Evolutionary conservation across 2,329 filamentous ascomycete genomes (phyloP), one percentile per base, ranked within the genome.

Genomic region (Phialophora verrucosa): DNA sequence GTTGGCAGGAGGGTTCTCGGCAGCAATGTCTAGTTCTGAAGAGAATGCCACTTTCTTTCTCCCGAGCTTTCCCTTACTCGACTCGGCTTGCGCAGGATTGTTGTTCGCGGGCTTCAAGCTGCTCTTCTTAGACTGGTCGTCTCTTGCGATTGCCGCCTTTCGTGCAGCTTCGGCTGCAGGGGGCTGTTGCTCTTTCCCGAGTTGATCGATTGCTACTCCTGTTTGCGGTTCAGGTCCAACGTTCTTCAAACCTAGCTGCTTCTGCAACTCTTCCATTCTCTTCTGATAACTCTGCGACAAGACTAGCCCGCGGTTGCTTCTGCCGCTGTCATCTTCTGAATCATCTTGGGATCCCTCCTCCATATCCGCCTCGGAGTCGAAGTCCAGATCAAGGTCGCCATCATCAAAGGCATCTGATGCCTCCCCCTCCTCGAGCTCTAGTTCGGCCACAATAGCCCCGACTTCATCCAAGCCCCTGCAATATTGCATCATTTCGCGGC

Each of bases 401-500:
- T 82, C 83, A 12, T 81, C 81, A n/a, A 83, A 86, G 14, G 78
- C 75, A 59, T 77, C 76, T 12, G 76, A 77, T 31, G 76, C 81
- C 20, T 82, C 83, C n/a, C 82, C 83, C 66, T 93, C 89, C 69
- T 96, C 92, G 1, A 98, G 78, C 65, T 96, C 87, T 54, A 99
- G 85, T 78, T 98, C 93, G 17, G 95, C 95, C 17, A 99, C 95
- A 2, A 99, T 91, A 44, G 92, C 88, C 3, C 93, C 92, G 64
- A 99, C 89, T 77, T 98, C 94, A 53, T 90, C 89, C 78, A 97
- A 82, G 68, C 91, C 90, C 17, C 49, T 59, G 12, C 59, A 63
- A 75, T 98, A 99, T 69, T 91, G 85, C 7, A 98, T 83, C 93
- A 99, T 98, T 74, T 97, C 89, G 64, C 89, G 87, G 5, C 95